Conservation (phyloP, 1,139 yeast genomes). For the Yamadazyma dushanensis region DNA sequence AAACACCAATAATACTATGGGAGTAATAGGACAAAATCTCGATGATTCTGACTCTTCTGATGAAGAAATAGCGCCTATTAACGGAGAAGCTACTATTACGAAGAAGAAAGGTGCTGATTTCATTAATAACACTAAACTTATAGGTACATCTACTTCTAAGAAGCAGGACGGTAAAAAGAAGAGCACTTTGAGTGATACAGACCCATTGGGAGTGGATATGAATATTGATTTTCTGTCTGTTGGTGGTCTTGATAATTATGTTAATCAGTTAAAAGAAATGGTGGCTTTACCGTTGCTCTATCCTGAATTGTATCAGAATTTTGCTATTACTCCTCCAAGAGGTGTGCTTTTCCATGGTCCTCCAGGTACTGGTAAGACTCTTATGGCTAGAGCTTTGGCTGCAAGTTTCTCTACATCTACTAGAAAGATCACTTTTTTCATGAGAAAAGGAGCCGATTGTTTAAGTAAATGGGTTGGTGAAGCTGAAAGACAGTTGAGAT, state of each 20-base stretch:
- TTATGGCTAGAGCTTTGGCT: slow-evolving; percentile 97
- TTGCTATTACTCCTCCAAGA: slow-evolving; percentile 92
- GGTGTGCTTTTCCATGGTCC: slow-evolving; percentile 99
- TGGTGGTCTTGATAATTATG: slow-evolving; percentile 91
- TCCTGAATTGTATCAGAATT: slow-evolving; percentile 90
- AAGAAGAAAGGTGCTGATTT: slow-evolving; percentile 25
- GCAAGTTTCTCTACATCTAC: slow-evolving; percentile 86
- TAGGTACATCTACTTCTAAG: slow-evolving; percentile 37
- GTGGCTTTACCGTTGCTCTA: slow-evolving; percentile 89
- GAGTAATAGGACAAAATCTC: slow-evolving; percentile 52
- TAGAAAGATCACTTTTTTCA: slow-evolving; percentile 88
- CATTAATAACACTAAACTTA: slow-evolving; percentile 30
- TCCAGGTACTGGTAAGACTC: slow-evolving; percentile 98
- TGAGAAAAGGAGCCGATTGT: slow-evolving; percentile 99
- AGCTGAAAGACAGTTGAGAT: slow-evolving; percentile 90
- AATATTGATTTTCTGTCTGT: slow-evolving; percentile 86
- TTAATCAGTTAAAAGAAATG: slow-evolving; percentile 94
- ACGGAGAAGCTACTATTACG: slow-evolving; percentile 36
- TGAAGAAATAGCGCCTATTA: slow-evolving; percentile 49
- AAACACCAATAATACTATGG: slow-evolving; percentile 27
- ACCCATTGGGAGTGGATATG: slow-evolving; percentile 93
- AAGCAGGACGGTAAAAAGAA: slow-evolving; percentile 49
- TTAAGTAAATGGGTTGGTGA: slow-evolving; percentile 99
- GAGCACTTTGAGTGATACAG: slow-evolving; percentile 82
- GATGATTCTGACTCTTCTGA: slow-evolving; percentile 75